phyloP scores from a whole-genome alignment of 768 basidiomycete genomes.

The Megacollybia marginata region DNA sequence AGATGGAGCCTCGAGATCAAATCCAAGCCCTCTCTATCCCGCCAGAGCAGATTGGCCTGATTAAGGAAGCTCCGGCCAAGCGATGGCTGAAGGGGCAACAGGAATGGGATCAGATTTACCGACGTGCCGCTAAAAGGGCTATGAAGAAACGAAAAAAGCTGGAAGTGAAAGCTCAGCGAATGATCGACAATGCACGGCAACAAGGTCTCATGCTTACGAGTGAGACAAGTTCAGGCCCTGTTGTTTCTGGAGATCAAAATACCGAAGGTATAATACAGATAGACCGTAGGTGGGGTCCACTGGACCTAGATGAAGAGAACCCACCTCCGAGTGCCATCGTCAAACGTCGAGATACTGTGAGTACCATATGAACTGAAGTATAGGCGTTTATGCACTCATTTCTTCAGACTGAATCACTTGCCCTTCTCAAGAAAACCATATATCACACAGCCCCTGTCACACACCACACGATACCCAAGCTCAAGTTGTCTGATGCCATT shows the following conservation, averaged over 20 bases:
- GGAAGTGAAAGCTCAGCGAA: conserved; percentile 32
- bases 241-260: conserved; percentile 3
- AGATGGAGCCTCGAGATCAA: conserved; percentile 54
- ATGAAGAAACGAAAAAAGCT: conserved; percentile 36
- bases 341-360: conserved; percentile 57
- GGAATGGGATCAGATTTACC: conserved; percentile 53
- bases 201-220: conserved; percentile 30
- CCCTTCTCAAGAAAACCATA: conserved; percentile 47
- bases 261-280: conserved; percentile 25
- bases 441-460: conserved; percentile 50
- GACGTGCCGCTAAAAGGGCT: conserved; percentile 30
- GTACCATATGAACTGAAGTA: conserved; percentile 8
- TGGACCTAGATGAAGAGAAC: conserved; percentile 56
- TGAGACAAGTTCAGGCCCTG: background rate
- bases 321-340: conserved; percentile 72
- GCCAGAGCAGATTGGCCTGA: conserved; percentile 52
- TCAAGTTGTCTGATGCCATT: conserved; percentile 35
- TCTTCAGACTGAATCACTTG: conserved; percentile 42
- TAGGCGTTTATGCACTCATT: background rate
- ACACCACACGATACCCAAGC: conserved; percentile 42
- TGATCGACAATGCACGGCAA: conserved; percentile 36
- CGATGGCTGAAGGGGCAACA: conserved; percentile 60
- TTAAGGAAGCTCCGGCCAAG: conserved; percentile 65
- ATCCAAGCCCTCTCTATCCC: conserved; percentile 47
- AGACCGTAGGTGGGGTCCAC: conserved; percentile 43